phyloP scores from a whole-genome alignment of 108 stramenopile species.

The Aurantiochytrium sp. region DNA sequence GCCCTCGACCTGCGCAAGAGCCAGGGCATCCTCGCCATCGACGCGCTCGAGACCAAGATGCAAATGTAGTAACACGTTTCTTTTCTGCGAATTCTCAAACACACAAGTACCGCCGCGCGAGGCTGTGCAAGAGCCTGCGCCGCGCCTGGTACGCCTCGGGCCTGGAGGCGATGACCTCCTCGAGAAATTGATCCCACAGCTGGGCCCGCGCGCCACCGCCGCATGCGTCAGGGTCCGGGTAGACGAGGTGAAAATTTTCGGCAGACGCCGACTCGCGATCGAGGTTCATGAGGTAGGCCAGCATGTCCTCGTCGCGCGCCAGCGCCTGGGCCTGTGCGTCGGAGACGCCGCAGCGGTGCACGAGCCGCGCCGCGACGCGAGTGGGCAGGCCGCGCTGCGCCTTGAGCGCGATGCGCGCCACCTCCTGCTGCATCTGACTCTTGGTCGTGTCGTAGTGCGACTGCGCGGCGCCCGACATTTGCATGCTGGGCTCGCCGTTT shows the following conservation, averaged over 20 bases:
- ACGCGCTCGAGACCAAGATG: background rate
- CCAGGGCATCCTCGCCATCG: slow-evolving; percentile 1
- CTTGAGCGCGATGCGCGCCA: background rate
- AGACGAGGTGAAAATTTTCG: background rate
- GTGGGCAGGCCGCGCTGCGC: background rate
- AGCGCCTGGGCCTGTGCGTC: background rate
- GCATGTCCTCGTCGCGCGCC: background rate
- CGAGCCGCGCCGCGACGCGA: background rate
- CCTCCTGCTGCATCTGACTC: slow-evolving; percentile 7
- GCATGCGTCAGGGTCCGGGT: background rate
- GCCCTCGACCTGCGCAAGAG: background rate
- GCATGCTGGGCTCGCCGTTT: slow-evolving; percentile 16
- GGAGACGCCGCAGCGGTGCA: background rate
- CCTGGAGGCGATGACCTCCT: background rate
- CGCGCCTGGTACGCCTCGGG: background rate
- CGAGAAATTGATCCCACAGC: background rate
- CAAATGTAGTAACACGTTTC: background rate
- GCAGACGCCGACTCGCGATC: background rate
- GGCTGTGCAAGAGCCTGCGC: background rate
- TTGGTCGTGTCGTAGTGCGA: slow-evolving; percentile 30
- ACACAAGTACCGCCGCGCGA: background rate
- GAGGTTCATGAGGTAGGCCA: background rate
- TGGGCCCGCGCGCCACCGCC: background rate
- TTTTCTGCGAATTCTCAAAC: background rate
- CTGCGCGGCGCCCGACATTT: background rate